Evolutionary conservation across 2,329 filamentous ascomycete genomes (phyloP).

Genomic region (Fusarium penzigii): DNA sequence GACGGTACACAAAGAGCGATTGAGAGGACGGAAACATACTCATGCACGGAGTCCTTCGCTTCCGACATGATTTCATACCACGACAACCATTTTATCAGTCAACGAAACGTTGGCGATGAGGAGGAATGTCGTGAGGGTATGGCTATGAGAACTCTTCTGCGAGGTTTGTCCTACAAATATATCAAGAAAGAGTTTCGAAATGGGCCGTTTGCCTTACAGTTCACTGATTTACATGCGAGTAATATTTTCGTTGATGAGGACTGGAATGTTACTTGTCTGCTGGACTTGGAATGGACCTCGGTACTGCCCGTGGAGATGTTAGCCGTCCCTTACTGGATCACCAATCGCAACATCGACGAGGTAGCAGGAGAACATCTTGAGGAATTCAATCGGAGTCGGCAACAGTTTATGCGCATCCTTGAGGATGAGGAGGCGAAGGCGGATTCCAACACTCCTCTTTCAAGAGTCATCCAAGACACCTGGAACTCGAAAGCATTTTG

Average conservation of each 20-base stretch:
- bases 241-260: constrained; percentile 5
- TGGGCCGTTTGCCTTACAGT: constrained; percentile 3
- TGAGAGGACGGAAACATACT: constrained; percentile 31
- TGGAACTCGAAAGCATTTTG: constrained; percentile 6
- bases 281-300: constrained; percentile 7
- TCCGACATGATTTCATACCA: background rate
- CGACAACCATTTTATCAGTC: background rate
- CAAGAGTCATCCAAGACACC: constrained; percentile 4
- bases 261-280: constrained; percentile 3
- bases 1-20: constrained; percentile 33
- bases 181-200: background rate
- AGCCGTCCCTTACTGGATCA: constrained; percentile 7
- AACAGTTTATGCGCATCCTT: constrained; percentile 3
- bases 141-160: background rate
- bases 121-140: constrained; percentile 1
- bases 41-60: constrained; percentile 23
- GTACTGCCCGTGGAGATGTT: constrained; percentile 4
- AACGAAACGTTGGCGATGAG: background rate
- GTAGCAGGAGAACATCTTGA: background rate
- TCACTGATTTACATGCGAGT: background rate
- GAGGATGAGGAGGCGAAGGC: constrained; percentile 1
- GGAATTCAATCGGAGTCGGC: background rate
- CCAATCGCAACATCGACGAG: background rate
- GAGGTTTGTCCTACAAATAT: background rate
- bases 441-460: background rate